These are phyloP conservation scores for Daldinia grandis DNA, from an alignment of 495 filamentous ascomycete genomes.

Conservation along the genomic window DNA sequence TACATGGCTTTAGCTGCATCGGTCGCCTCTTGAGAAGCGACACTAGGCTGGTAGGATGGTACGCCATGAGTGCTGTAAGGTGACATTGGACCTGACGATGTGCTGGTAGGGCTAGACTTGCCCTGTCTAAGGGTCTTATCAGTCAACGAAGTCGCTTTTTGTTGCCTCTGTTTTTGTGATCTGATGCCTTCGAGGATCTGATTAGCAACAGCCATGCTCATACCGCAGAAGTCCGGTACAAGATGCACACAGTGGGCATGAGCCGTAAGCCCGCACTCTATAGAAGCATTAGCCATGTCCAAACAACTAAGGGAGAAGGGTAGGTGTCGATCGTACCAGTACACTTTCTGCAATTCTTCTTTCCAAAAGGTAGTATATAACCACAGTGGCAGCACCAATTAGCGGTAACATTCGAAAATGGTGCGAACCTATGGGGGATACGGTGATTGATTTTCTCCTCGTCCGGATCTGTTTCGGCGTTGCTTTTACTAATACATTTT, in stretches of 20 bases:
- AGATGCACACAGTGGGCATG: slow-evolving; percentile 93
- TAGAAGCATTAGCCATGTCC: slow-evolving; percentile 38
- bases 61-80: slow-evolving; percentile 39
- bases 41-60: slow-evolving; percentile 47
- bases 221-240: slow-evolving; percentile 98
- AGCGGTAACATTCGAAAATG: slow-evolving; percentile 93
- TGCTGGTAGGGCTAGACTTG: slow-evolving; percentile 49
- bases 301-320: slow-evolving; percentile 1
- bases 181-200: slow-evolving; percentile 81
- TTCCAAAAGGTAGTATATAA: slow-evolving; percentile 95
- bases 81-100: slow-evolving; percentile 43
- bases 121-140: slow-evolving; percentile 71
- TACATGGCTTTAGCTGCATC: slow-evolving; percentile 63
- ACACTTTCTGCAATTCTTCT: slow-evolving; percentile 92
- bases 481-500: slow-evolving; percentile 99
- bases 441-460: slow-evolving; percentile 99
- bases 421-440: slow-evolving; percentile 95
- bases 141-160: slow-evolving; percentile 63
- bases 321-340: slow-evolving; percentile 65
- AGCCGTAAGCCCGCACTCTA: slow-evolving; percentile 91
- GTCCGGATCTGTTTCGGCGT: slow-evolving; percentile 96
- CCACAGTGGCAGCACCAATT: slow-evolving; percentile 99
- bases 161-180: slow-evolving; percentile 64
- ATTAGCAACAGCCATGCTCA: slow-evolving; percentile 98
- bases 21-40: slow-evolving; percentile 57